Base-by-base conservation (phyloP, 2,329 filamentous ascomycete species). In the Grosmannia penicillata region DNA sequence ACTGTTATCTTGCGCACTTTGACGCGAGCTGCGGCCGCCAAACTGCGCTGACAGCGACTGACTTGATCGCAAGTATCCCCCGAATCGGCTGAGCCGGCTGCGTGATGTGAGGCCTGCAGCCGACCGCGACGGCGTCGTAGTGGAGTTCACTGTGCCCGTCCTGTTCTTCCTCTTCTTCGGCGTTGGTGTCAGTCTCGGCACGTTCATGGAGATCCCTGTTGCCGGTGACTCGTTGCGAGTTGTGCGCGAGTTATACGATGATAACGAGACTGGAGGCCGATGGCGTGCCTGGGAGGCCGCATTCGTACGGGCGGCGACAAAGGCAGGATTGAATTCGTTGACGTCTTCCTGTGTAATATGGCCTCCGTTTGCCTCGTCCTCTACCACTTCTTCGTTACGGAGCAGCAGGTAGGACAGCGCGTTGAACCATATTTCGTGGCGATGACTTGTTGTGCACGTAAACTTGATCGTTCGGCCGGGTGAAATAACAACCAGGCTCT, bases 381-480 rank as follows among this genome's bases (percentile, higher is more conserved):
- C 39, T 11, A 35, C 31, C 13, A n/a, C 28, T 4, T 47, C 46
- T 24, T 75, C 68, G 21, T 78, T 86, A 33, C 87, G 78, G 23
- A 94, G 69, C 26, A 96, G 70, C 13, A 98, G 71, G 55, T 98
- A 98, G 2, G 85, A 93, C 39, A 98, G 68, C 0, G 91, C 87
- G 53, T 96, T 96, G 68, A 91, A 94, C 91, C 91, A 98, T 1
- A 87, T 96, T 62, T 98, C 91, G 53, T 98, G 91, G 43, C 91
- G 74, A 55, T 95, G 86, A 27, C 85, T 82, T 4, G 91, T 98
- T 3, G 84, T 78, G 45, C 89, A 93, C 2, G 91, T 98, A 48
- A 98, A 93, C 58, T 94, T 89, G 59, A 98, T 75, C 14, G 78
- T 78, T 47, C 91, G 77, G 36, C 87, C 86, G 17, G 87, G 87